Evolutionary conservation across 106 monocot genomes (phyloP), one percentile per base, ranked within the genome.

Genomic region (Dendrobium catenatum): DNA sequence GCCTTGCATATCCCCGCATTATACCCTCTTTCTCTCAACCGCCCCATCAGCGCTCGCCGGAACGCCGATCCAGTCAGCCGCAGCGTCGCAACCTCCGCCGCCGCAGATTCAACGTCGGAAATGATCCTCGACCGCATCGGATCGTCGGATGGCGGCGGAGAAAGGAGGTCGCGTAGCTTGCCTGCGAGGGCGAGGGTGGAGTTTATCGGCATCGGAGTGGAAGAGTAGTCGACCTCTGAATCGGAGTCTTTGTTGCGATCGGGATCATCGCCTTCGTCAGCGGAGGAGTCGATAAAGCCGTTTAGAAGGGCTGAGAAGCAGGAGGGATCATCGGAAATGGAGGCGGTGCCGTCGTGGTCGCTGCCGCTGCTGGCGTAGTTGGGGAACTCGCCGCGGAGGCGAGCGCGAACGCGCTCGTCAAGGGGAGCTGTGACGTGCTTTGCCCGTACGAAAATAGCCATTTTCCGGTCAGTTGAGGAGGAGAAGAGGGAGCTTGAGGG

Each of bases 1-100:
- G 83, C 59, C 83, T 88, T 90, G 84, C 92, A 93, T 19, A 93
- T 22, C 56, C 86, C 92, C 17, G 89, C 92, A 80, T 93, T 75
- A 86, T 88, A 85, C 22, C 88, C 88, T 24, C 11, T 9, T 31
- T 85, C 85, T 51, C 85, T 82, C 78, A 90, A 68, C 41, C 27
- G 49, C 2, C 24, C 73, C 90, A 90, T 83, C 79, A 87, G 81
- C 77, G 85, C 78, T 31, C 90, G 77, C 49, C 78, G 80, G 61
- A 61, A 81, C 7, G 15, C 83, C 3, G 76, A 58, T 20, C 77
- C 42, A 6, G 31, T 74, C 29, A 75, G 6, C 24, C 48, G 0
- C 49, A 64, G 73, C 41, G 37, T 37, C 37, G n/a, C 70, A 9
- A 58, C 77, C 8, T 72, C 72, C 37, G 66, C 77, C 42, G 56